A percentile compares a stretch with the other conserved stretches of the same genome.
phyloP scores from a whole-genome alignment of 179 eudicot species.

The Silene coronaria region DNA sequence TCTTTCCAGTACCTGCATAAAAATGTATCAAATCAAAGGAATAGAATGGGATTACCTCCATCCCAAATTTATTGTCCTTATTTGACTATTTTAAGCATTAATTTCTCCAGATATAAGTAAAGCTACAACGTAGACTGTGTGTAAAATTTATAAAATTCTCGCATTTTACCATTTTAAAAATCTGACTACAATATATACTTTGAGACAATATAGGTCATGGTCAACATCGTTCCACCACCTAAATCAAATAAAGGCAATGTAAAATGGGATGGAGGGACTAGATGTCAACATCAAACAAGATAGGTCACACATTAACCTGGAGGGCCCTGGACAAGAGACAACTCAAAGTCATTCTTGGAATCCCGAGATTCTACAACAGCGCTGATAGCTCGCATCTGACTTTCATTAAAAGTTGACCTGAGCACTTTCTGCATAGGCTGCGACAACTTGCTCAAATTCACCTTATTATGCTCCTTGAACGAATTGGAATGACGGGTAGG shows the following conservation, averaged over 20 bases:
- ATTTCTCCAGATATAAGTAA: not conserved
- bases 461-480: conserved; percentile 34
- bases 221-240: not conserved
- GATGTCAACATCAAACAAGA: not conserved
- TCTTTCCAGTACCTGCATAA: conserved; percentile 86
- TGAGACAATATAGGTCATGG: not conserved
- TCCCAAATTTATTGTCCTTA: not conserved
- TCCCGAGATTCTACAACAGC: conserved; percentile 46
- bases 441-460: conserved; percentile 52
- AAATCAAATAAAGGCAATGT: not conserved
- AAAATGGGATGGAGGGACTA: not conserved
- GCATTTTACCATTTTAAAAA: not conserved
- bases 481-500: conserved; percentile 44
- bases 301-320: conserved; percentile 56
- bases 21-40: conserved; percentile 2
- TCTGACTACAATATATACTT: not conserved
- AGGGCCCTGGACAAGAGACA: conserved; percentile 98
- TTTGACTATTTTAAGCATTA: not conserved
- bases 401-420: conserved; percentile 61
- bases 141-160: not conserved
- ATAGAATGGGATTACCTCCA: not conserved
- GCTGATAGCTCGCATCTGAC: conserved; percentile 91
- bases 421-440: conserved; percentile 63
- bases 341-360: conserved; percentile 39
- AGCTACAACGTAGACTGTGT: not conserved